Base-by-base conservation (phyloP, 768 basidiomycete species). In the Amanita jacksonii region DNA sequence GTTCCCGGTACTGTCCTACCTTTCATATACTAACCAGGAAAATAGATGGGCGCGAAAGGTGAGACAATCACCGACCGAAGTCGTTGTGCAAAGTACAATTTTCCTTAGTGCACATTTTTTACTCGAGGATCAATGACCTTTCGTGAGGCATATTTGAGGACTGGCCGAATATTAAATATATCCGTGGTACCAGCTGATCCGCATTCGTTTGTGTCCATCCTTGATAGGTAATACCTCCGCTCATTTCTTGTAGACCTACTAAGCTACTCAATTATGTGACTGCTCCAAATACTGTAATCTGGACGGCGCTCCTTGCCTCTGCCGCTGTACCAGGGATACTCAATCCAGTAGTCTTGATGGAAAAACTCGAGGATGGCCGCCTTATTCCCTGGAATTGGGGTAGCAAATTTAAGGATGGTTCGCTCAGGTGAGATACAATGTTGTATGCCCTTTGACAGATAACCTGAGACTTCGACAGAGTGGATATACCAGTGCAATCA, bases 321-420 rank as follows among this genome's bases (percentile, higher is more conserved):
- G 92, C 93, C 2, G 93, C 94, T 18, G 93, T 96, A 2, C 94
- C 93, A 0, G 91, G 94, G 0, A 94, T 97, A 52, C 60, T 97
- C 32, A 93, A 96, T 52, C 91, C 94, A 4, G 94, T 98, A 12
- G 91, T 92, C 0, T 63, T 99, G 43, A 87, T 99, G 85, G 85
- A 90, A 57, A 97, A 94, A 62, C 73, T 82, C 18, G 76, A 70
- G 48, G 81, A 82, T 49, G 92, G 89, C 1, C 74, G 69, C 31
- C 65, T 92, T 43, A 74, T 88, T 5, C 92, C 92, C 0, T 93
- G 91, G 85, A 94, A 85, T 57, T 92, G 90, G 81, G 93, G 92
- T 19, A 89, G 85, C 49, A 75, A 84, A 49, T 97, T 93, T 63
- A 93, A 88, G 57, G 92, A 97, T 56, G 92, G 92, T 2, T 91